phyloP scores from a whole-genome alignment of 1,284 basidiomycete genomes.

The Chondrostereum purpureum region DNA sequence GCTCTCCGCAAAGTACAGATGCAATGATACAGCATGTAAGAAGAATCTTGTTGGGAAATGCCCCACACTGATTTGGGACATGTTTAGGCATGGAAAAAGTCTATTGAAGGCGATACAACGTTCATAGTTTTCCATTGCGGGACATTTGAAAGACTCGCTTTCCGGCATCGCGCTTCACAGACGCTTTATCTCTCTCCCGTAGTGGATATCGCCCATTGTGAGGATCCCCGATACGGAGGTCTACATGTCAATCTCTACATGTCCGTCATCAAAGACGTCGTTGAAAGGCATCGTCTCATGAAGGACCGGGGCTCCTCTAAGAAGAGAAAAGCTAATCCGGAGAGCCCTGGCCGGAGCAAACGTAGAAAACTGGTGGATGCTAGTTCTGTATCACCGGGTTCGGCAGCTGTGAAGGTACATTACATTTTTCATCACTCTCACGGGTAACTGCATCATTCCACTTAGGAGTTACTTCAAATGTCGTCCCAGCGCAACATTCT shows the following conservation, averaged over 20 bases:
- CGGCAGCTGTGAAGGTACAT: background rate
- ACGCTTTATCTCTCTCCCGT: slow-evolving; percentile 4
- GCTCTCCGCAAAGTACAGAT: background rate
- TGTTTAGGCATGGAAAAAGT: slow-evolving; percentile 6
- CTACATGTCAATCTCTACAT: slow-evolving; percentile 1
- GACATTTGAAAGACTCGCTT: slow-evolving; percentile 1
- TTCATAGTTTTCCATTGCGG: slow-evolving; percentile 8
- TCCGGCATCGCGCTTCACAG: slow-evolving; percentile 5
- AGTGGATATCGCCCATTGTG: background rate
- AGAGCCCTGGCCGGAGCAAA: background rate
- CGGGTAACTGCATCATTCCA: no score
- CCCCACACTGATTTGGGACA: no score
- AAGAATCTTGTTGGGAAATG: no score
- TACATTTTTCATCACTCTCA: no score
- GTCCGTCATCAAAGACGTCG: background rate
- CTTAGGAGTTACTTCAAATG: background rate
- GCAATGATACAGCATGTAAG: background rate
- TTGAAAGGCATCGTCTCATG: background rate
- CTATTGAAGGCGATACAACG: slow-evolving; percentile 5
- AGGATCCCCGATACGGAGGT: background rate
- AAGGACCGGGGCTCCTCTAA: background rate
- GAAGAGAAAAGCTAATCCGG: background rate
- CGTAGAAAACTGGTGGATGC: background rate
- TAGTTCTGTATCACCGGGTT: background rate
- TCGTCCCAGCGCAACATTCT: background rate